Base-by-base conservation (phyloP, 371 early-diverging fungal species). In the Mycotypha africana region DNA sequence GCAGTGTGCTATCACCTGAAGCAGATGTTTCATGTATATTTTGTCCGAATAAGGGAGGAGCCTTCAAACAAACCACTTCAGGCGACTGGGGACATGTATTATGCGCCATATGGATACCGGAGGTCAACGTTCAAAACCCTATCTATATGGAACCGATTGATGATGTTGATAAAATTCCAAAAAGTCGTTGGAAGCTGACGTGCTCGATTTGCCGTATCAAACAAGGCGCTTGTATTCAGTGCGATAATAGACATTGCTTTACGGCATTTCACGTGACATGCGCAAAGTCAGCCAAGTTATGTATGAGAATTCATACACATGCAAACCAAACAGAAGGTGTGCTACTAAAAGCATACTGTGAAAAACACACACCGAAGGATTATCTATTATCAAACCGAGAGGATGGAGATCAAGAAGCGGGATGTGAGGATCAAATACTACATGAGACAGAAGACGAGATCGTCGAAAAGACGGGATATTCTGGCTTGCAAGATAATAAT, bases 91-190 rank as follows among this genome's bases (percentile, higher is more conserved):
- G 90, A 0, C 99, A 99, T 62, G 65, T 98, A 3, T 58, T 94
- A 15, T 99, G 99, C 59, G 94, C 97, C 0, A 69, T 91, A 39
- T 97, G 94, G 92, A 94, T 98, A 21, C 96, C 95, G 2, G 99
- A 98, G 63, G 89, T 88, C n/a, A 68, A 76, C 11, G 69, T 98
- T 14, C 79, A 86, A 26, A 98, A 99, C 62, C 58, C 84, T 4
- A 92, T 89, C 2, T 91, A 92, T 62, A 94, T 98, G 95, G 99
- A 99, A 59, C 99, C 98, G 0, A 90, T 99, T 46, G 98, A 96
- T 56, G 76, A 80, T 38, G 74, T 94, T 15, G 90, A 89, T 26
- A 81, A 77, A 43, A 86, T 97, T 14, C 96, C 95, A 2, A 84
- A 84, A 22, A 85, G 86, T 40, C 84, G 97, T 16, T 96, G 93